Evolutionary conservation across 768 basidiomycete species (phyloP), one percentile per base, ranked within the genome.

Genomic region (Ramaria rubella): DNA sequence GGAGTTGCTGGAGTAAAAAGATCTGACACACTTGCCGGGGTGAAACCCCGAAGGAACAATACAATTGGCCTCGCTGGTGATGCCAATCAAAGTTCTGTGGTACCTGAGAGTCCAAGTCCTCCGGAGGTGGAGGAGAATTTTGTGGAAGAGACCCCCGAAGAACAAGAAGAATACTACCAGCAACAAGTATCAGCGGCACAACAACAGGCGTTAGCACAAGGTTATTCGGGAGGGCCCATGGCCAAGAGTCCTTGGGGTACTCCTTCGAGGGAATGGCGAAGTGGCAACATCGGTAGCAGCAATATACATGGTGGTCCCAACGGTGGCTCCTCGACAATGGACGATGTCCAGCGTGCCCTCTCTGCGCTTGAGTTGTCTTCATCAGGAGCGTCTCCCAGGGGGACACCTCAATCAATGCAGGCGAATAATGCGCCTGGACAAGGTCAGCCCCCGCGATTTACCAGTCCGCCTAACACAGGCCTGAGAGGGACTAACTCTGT

Each of bases 341-440:
- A 91, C 60, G 89, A 92, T 54, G 83, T 91, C 15, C 80, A 86
- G 61, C 81, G 83, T 40, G 90, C 86, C 17, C 72, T 91, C 24
- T 83, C 85, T 15, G 71, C 79, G 31, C 73, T 92, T 54, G 88
- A 90, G 62, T 71, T 91, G 29, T 69, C 42, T 38, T 23, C 54
- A n/a, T 50, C 56, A 14, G 42, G 40, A 12, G 24, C 52, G 9
- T 56, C 55, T 3, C 55, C 55, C 6, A 29, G 46, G 26, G 55
- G 46, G 26, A 46, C 55, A 5, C 50, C 57, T 4, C 49, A 51
- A n/a, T 24, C 44, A 33, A 29, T 58, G 36, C 52, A 45, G 26
- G 31, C 53, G 24, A 52, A 17, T 50, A 58, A 38, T 19, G 23
- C 31, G 15, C 58, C 73, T 21, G 77, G 80, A 29, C 85, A 84